Evolutionary conservation across 148 eudicot genomes (phyloP).

Genomic region (Vaccinium myrtillus): DNA sequence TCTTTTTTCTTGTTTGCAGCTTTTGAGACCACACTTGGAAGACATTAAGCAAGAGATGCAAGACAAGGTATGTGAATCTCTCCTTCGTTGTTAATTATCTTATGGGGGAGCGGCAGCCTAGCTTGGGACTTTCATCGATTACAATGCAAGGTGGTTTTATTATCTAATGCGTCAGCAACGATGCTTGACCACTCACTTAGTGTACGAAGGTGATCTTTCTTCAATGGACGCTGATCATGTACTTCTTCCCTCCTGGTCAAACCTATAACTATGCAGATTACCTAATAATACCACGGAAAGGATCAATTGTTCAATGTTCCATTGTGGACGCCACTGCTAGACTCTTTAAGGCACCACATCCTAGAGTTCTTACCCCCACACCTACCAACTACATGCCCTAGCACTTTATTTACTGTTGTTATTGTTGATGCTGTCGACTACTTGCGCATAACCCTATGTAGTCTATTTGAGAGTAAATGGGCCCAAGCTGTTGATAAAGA

Average conservation of each 20-base stretch:
- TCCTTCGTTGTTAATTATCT: conserved; percentile 1
- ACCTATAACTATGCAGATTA: background rate
- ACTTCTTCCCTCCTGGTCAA: background rate
- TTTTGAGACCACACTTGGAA: conserved; percentile 79
- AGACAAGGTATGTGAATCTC: conserved; percentile 47
- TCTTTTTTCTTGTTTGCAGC: conserved; percentile 40
- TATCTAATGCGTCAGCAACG: background rate
- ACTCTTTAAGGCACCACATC: background rate
- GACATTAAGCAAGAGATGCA: conserved; percentile 76
- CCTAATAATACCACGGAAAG: background rate
- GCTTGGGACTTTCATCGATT: background rate
- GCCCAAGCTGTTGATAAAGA: conserved; percentile 4
- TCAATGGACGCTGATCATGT: background rate
- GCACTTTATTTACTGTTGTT: too few species aligned
- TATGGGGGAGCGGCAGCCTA: background rate
- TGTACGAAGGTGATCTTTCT: background rate
- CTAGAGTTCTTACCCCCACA: background rate
- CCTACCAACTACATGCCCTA: background rate
- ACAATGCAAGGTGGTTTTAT: background rate
- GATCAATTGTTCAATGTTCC: background rate
- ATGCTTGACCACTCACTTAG: background rate
- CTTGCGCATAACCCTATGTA: background rate
- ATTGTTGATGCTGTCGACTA: background rate
- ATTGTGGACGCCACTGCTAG: background rate
- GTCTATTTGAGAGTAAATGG: background rate